These are phyloP conservation scores for Coprinellus aureogranulatus DNA, from an alignment of 768 basidiomycete species.

Conservation along the genomic window DNA sequence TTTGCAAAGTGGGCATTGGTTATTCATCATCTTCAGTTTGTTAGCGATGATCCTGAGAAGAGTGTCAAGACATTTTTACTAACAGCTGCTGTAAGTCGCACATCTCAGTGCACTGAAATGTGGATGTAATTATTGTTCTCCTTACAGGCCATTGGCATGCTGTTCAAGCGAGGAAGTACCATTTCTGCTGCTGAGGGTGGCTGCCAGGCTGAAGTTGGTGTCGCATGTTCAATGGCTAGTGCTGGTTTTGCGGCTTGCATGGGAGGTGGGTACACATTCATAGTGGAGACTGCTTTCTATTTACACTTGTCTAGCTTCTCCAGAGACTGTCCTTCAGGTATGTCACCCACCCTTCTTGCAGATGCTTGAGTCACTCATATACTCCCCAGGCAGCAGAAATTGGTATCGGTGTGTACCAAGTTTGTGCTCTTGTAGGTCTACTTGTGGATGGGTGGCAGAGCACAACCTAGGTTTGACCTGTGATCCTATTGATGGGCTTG, in stretches of 20 bases:
- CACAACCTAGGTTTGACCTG: conserved; percentile 89
- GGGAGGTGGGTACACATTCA: conserved; percentile 66
- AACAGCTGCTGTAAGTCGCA: conserved; percentile 69
- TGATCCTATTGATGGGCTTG: conserved; percentile 90
- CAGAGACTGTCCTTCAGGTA: conserved; percentile 79
- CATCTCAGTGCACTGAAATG: not conserved
- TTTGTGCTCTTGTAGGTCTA: too few relatives aligned
- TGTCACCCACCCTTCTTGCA: conserved; percentile 11
- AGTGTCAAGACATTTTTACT: conserved; percentile 86
- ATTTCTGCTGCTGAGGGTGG: conserved; percentile 96
- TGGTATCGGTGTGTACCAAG: conserved; percentile 66
- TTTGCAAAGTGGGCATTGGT: not conserved
- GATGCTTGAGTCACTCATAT: conserved; percentile 13
- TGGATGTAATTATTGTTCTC: not conserved
- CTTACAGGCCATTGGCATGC: conserved; percentile 81
- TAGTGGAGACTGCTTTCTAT: conserved; percentile 3
- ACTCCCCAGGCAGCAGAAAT: conserved; percentile 74
- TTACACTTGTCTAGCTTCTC: conserved; percentile 49
- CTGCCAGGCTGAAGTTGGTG: conserved; percentile 95
- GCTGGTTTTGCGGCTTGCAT: conserved; percentile 93
- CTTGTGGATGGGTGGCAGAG: conserved; percentile 44
- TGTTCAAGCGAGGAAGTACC: conserved; percentile 96
- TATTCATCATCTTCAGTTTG: conserved; percentile 52
- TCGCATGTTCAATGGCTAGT: conserved; percentile 95
- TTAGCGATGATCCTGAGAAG: conserved; percentile 87